These are phyloP conservation scores for Mimosa bimucronata DNA, from an alignment of 306 rosid species.

Conservation along the genomic window DNA sequence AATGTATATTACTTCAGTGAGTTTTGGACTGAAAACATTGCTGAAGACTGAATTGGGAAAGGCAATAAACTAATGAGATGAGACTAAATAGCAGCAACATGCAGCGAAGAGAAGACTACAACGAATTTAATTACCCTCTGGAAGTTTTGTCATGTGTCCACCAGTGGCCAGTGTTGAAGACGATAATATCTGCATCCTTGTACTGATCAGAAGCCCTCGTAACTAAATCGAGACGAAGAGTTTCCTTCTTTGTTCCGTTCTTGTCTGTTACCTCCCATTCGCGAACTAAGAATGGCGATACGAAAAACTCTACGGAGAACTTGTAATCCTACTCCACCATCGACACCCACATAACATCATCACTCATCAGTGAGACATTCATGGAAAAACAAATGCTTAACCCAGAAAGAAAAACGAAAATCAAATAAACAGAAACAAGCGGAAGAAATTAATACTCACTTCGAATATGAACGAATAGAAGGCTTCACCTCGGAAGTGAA, in stretches of 20 bases:
- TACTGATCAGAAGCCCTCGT: slow-evolving; percentile 67
- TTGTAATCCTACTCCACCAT: slow-evolving; percentile 65
- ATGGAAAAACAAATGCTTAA: neutral
- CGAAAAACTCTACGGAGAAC: slow-evolving; percentile 86
- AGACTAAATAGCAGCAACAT: slow-evolving; percentile 1
- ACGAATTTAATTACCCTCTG: slow-evolving; percentile 58
- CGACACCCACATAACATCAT: slow-evolving; percentile 12
- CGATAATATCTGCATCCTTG: slow-evolving; percentile 76
- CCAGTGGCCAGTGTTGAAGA: slow-evolving; percentile 99
- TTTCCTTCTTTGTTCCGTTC: slow-evolving; percentile 78
- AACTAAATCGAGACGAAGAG: slow-evolving; percentile 90
- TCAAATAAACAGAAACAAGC: neutral
- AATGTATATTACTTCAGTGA: neutral
- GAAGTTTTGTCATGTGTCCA: slow-evolving; percentile 99
- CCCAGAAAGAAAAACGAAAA: neutral
- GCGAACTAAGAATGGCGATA: slow-evolving; percentile 90
- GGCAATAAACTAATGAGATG: neutral
- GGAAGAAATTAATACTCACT: slow-evolving; percentile 43
- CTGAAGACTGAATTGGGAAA: neutral
- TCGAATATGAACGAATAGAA: slow-evolving; percentile 83
- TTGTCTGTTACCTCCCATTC: slow-evolving; percentile 80
- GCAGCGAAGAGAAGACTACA: neutral
- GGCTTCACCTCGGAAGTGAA: slow-evolving; percentile 83
- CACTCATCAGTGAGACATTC: neutral
- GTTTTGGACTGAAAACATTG: neutral